Percentiles rank a stretch among this genome's conserved stretches.
Evolutionary conservation across 345 rosid genomes (phyloP).

Genomic region (Corchorus capsularis): DNA sequence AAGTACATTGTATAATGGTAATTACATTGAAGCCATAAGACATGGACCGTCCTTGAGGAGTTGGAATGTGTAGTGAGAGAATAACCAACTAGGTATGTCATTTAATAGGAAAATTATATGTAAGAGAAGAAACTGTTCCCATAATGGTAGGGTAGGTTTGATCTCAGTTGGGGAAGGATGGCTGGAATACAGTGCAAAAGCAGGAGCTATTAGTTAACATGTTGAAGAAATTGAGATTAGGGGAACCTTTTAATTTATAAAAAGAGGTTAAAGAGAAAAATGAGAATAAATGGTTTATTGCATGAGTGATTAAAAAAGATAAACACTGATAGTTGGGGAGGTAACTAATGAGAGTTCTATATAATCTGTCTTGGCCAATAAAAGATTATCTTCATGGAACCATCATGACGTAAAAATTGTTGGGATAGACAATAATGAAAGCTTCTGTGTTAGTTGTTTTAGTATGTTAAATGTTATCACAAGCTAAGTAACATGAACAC

Average conservation of each 20-base stretch:
- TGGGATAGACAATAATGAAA: no score
- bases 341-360: background rate
- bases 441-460: background rate
- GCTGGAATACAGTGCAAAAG: background rate
- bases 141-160: background rate
- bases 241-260: background rate
- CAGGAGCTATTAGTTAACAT: background rate
- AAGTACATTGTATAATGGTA: background rate
- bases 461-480: background rate
- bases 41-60: background rate
- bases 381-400: background rate
- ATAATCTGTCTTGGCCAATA: background rate
- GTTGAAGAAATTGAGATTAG: background rate
- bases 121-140: background rate
- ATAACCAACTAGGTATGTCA: background rate
- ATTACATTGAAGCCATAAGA: background rate
- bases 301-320: background rate
- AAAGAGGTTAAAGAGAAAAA: background rate
- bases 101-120: background rate
- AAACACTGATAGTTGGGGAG: background rate
- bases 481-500: constrained; percentile 7
- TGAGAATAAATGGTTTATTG: background rate
- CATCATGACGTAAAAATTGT: background rate
- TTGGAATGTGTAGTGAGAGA: background rate
- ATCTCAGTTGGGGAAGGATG: background rate